Conservation (phyloP, 2,329 filamentous ascomycete genomes). For the Ophiostoma triangulosporum region DNA sequence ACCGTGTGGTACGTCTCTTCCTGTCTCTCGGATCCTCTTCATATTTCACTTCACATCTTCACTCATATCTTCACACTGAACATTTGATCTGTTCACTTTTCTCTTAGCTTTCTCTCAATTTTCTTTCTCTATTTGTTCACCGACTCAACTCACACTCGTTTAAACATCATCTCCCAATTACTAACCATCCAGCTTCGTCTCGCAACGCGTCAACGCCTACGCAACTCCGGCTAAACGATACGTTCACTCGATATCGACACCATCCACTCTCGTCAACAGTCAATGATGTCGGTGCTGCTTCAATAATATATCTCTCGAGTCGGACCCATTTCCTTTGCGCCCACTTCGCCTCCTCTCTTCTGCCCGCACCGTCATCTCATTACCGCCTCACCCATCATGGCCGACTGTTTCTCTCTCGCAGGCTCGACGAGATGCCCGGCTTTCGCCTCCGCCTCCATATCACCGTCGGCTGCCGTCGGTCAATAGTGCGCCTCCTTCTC, state of each 20-base stretch:
- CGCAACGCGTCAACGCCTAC: neutral
- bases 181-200: neutral
- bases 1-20: neutral
- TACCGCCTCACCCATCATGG: slow-evolving; percentile 15
- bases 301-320: neutral
- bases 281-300: neutral
- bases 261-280: neutral
- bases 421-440: slow-evolving; percentile 59
- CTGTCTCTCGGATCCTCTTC: neutral
- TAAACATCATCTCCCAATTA: neutral
- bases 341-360: neutral
- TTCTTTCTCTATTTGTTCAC: too few species aligned
- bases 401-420: slow-evolving; percentile 50
- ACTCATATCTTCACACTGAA: neutral
- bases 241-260: neutral
- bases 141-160: too few species aligned
- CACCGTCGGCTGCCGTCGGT: slow-evolving; percentile 27
- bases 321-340: neutral
- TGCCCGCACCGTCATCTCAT: neutral
- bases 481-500: slow-evolving; percentile 18
- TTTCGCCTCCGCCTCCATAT: slow-evolving; percentile 57
- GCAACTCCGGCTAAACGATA: neutral
- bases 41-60: neutral
- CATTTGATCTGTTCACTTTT: neutral
- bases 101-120: too few species aligned